Conservation (phyloP, 441 rosid species). For the Populus hybrid region DNA sequence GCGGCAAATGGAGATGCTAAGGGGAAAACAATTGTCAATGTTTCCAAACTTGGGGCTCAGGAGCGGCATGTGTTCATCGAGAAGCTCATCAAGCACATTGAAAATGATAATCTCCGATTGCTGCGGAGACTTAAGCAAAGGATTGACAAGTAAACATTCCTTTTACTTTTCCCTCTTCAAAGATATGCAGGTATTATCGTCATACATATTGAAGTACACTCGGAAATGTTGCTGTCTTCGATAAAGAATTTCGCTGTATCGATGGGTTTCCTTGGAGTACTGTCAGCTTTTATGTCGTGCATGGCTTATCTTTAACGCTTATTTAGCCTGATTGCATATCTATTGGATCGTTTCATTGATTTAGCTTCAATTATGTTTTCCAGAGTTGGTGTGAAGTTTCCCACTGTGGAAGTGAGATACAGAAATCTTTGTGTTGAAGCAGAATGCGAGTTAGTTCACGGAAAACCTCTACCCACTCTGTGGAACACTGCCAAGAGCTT, state of each 20-base stretch:
- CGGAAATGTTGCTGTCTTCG: too few species aligned
- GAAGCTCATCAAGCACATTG: slow-evolving; percentile 56
- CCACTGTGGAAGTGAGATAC: slow-evolving; percentile 43
- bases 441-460: slow-evolving; percentile 35
- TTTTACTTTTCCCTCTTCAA: neutral
- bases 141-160: slow-evolving; percentile 45
- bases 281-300: too few species aligned
- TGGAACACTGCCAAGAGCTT: too few species aligned
- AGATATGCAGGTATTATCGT: neutral
- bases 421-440: slow-evolving; percentile 40
- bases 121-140: slow-evolving; percentile 48
- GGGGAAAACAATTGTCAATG: slow-evolving; percentile 39
- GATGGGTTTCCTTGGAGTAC: too few species aligned
- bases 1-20: slow-evolving; percentile 19
- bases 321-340: too few species aligned
- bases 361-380: neutral
- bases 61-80: slow-evolving; percentile 54
- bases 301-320: too few species aligned
- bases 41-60: slow-evolving; percentile 48
- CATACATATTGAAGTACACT: too few species aligned
- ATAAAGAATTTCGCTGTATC: too few species aligned
- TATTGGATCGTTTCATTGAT: neutral
- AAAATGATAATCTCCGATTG: slow-evolving; percentile 50
- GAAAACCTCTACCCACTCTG: too few species aligned
- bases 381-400: slow-evolving; percentile 44